Base-by-base conservation (phyloP, 495 filamentous ascomycete species). In the Penicillium paxilli region DNA sequence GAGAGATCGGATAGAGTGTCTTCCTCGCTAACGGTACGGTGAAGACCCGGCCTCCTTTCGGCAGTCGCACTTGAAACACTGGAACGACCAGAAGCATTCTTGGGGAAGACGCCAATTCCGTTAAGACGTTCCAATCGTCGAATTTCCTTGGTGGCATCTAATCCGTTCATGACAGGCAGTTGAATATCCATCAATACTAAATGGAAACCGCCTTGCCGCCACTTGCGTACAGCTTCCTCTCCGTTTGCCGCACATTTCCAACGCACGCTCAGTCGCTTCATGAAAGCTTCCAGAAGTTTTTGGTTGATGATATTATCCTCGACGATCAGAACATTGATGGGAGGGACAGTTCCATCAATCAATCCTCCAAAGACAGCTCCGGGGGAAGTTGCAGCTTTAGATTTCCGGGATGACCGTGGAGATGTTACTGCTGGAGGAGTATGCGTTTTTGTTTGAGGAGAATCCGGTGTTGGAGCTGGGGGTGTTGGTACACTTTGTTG, bases 241-340 rank as follows among this genome's bases (percentile, higher is more conserved):
- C 94, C 94, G 67, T 98, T 96, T 74, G 91, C 90, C 28, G 94
- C 94, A 41, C 91, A 95, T 67, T 92, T 87, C 94, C 94, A 98
- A n/a, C 94, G 88, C 23, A 98, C 94, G 62, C 95, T 96, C 28
- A 98, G 81, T 41, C 93, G 82, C 67, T 96, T 96, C 82, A 98
- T 94, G 67, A 98, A 96, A 0, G 91, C 92, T 63, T 98, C 94
- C 2, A 98, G 74, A 5, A 98, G 83, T 45, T 89, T 85, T 45
- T 98, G 79, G 60, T 98, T 98, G 79, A 98, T 98, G 54, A 93
- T 87, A 68, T 98, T 98, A 74, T 98, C 94, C 74, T 98, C 94
- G 28, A 98, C 94, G 51, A 98, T 97, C 16, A 98, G 78, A 8
- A 98, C 92, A 60, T 96, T 98, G 70, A 98, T 98, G 19, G 94